Base-by-base conservation (phyloP, 169 alveolate species). In the Theileria orientalis region DNA sequence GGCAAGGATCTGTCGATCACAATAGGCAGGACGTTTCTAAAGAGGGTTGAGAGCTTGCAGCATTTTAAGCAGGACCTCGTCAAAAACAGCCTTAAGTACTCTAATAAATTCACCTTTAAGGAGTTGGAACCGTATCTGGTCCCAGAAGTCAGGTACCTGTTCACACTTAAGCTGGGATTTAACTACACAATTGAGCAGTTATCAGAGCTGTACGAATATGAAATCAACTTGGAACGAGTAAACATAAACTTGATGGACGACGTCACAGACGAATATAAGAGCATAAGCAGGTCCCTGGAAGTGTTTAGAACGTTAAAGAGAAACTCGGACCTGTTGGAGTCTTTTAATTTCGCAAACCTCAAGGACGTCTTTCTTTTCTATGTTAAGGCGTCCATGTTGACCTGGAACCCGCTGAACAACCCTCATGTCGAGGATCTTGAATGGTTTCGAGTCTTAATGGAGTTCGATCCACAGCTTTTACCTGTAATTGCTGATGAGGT, bases 401-500 rank as follows among this genome's bases (percentile, higher is more conserved):
- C 46, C 0, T 78, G 86, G 79, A 46, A 76, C 74, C 86, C 80
- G 37, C 3, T 76, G 11, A 46, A 33, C 3, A 19, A 23, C 23
- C 29, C 33, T 16, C 19, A 44, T 21, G 37, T 78, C 8, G 19
- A 25, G 9, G 73, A 46, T 16, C 77, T 73, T 14, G 83, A 69
- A 62, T 78, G 86, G 86, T 78, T 61, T 56, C 3, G 5, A 1
- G 62, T 32, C 27, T 66, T 60, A 21, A 46, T 44, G 27, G 13
- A 30, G 27, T 64, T 63, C 54, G 19, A 61, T 66, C 83, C 76
- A 19, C 68, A 69, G 2, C 14, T 16, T 16, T 27, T 78, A 9
- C 76, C 83, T 23, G 49, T 30, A 54, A 29, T 78, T 23, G 37
- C 67, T 3, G 44, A 49, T 16, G 86, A 78, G 35, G 60, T 69